Conservation (phyloP, 768 basidiomycete species). For the Floccularia luteovirens region DNA sequence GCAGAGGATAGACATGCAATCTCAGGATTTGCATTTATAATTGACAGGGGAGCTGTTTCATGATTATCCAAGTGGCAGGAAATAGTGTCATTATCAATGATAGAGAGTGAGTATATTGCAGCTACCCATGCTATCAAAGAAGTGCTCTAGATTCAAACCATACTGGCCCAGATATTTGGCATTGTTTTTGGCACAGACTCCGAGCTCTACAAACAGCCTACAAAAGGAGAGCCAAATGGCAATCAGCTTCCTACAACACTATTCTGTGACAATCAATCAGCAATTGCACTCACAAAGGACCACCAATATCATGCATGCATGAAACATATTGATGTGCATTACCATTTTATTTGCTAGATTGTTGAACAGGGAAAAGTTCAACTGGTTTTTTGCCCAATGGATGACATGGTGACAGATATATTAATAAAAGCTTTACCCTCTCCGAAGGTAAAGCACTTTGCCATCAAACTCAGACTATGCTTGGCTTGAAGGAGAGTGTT, state of each 20-base stretch:
- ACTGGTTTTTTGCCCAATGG: slow-evolving; percentile 12
- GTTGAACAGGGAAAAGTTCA: slow-evolving; percentile 11
- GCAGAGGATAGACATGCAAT: not conserved
- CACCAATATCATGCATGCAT: not conserved
- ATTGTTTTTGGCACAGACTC: not conserved
- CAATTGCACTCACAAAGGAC: not conserved
- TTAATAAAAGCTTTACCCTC: slow-evolving; percentile 18
- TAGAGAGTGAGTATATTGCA: too few relatives aligned
- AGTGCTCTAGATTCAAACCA: too few relatives aligned
- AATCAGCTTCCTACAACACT: not conserved
- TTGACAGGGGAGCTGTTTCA: not conserved
- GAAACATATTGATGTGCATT: slow-evolving; percentile 10
- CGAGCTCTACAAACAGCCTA: not conserved
- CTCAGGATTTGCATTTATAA: not conserved
- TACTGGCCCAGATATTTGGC: not conserved
- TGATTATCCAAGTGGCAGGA: not conserved
- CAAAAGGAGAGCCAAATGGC: too few relatives aligned
- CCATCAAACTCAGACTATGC: slow-evolving; percentile 11
- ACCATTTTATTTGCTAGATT: slow-evolving; percentile 13
- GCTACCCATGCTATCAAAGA: too few relatives aligned
- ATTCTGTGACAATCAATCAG: not conserved
- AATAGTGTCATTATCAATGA: not conserved
- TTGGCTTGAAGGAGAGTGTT: slow-evolving; percentile 19
- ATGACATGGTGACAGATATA: slow-evolving; percentile 15
- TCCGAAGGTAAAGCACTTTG: slow-evolving; percentile 18